Conservation (phyloP, 768 basidiomycete genomes). For the Phanerochaete carnosa region DNA sequence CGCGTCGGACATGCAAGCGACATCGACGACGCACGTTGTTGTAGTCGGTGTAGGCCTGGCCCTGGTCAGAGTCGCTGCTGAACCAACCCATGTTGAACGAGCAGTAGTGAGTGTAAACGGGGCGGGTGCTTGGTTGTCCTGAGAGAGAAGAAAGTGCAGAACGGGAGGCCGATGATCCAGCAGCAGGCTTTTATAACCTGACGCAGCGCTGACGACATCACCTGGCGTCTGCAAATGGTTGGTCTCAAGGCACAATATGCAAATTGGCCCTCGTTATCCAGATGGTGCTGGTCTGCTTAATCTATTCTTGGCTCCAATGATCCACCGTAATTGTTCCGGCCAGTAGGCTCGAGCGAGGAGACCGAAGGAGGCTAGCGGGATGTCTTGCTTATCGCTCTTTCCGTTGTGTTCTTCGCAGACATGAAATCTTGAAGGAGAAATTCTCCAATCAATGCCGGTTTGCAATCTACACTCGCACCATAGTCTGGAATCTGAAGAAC, state of each 20-base stretch:
- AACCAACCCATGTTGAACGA: conserved; percentile 40
- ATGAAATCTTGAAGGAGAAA: too few relatives aligned
- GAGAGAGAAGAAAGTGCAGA: conserved; percentile 9
- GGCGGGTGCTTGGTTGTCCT: conserved; percentile 13
- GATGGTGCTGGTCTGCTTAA: neutral
- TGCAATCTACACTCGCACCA: too few relatives aligned
- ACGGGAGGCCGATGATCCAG: neutral
- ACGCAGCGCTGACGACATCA: neutral
- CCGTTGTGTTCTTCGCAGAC: too few relatives aligned
- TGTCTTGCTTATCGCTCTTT: too few relatives aligned
- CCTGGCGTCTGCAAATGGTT: neutral
- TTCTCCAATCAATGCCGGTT: too few relatives aligned
- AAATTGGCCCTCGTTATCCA: neutral
- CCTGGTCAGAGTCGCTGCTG: conserved; percentile 37
- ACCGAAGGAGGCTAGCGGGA: neutral
- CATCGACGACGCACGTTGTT: conserved; percentile 20
- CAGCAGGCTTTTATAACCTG: conserved; percentile 3
- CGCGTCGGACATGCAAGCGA: neutral
- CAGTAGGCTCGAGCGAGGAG: neutral
- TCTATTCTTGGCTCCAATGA: neutral
- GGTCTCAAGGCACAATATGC: neutral
- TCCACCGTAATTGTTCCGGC: neutral
- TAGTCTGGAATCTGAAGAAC: too few relatives aligned
- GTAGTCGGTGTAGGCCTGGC: conserved; percentile 37
- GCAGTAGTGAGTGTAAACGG: conserved; percentile 7